Percentiles rank a stretch among this genome's conserved stretches.
Evolutionary conservation across 139 green algal genomes (phyloP).

Genomic region (Chlamydomonas applanata): DNA sequence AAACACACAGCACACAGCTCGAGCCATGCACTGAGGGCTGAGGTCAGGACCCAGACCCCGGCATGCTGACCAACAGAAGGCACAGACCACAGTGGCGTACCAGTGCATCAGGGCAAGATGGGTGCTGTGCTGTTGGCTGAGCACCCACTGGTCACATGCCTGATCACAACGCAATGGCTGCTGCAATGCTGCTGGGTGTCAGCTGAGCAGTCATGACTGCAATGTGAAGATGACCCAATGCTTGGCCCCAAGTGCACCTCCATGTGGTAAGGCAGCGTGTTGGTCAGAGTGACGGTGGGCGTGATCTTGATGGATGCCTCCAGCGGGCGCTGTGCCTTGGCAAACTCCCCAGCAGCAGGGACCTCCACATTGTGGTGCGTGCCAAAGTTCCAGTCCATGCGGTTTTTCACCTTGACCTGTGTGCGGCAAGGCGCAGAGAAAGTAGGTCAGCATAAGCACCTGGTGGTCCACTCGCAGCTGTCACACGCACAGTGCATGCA

Average conservation of each 20-base stretch:
- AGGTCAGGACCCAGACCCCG: too few relatives aligned
- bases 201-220: not conserved
- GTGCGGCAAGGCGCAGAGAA: not conserved
- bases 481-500: not conserved
- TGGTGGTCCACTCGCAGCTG: too few relatives aligned
- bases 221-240: too few relatives aligned
- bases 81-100: too few relatives aligned
- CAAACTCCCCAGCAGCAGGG: constrained; percentile 47
- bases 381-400: constrained; percentile 32
- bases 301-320: constrained; percentile 69
- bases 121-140: too few relatives aligned
- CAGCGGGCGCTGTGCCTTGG: constrained; percentile 49
- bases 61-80: too few relatives aligned
- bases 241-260: not conserved
- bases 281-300: constrained; percentile 69
- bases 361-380: constrained; percentile 40
- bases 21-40: too few relatives aligned
- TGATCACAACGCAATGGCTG: not conserved
- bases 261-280: constrained; percentile 73
- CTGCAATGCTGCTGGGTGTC: not conserved
- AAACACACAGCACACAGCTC: too few relatives aligned
- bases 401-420: constrained; percentile 21
- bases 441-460: too few relatives aligned
- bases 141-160: too few relatives aligned
- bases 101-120: too few relatives aligned